Base-by-base conservation (phyloP, 2,329 filamentous ascomycete genomes). In the Fusarium humuli region DNA sequence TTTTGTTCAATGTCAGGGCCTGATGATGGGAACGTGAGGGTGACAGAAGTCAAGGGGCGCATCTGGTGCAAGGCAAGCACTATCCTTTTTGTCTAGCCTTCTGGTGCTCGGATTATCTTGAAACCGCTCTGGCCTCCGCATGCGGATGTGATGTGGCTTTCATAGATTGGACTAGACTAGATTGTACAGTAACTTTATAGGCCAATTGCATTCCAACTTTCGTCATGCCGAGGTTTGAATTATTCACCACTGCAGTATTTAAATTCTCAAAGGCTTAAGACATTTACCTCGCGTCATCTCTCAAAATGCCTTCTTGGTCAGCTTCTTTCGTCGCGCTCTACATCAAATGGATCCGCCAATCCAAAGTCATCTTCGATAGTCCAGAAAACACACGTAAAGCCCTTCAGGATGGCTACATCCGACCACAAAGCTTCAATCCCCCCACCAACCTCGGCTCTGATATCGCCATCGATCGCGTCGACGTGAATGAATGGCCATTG, bases 401-500 rank as follows among this genome's bases (percentile, higher is more conserved):
- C 10, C 29, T 61, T 1, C n/a, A 44, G 1, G 22, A 50, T 3
- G 25, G 10, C 6, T 34, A 60, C 16, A 9, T 25, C 3, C 58
- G 55, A 18, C 58, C 58, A 11, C 22, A 29, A 10, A 12, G 34
- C 42, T 47, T 60, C 5, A 27, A 25, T 3, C 58, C 58, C 2
- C 55, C 58, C 1, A 12, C 12, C 1, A 61, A 29, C n/a, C 58
- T 61, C 4, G 58, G 58, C 6, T 14, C 42, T 7, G 45, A 61
- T 25, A 30, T 60, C 6, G n/a, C 6, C 2, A 50, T 61, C 1
- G 34, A 59, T 6, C 58, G 58, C 5, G 44, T 44, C 11, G 58
- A 61, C 5, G n/a, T 61, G 2, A 34, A 61, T 4, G 58, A 60
- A 7, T 61, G 55, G 54, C 58, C 55, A 0, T 3, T 61, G 1